Evolutionary conservation across 2,329 filamentous ascomycete species (phyloP), one percentile per base, ranked within the genome.

Genomic region (Dothistroma septosporum): DNA sequence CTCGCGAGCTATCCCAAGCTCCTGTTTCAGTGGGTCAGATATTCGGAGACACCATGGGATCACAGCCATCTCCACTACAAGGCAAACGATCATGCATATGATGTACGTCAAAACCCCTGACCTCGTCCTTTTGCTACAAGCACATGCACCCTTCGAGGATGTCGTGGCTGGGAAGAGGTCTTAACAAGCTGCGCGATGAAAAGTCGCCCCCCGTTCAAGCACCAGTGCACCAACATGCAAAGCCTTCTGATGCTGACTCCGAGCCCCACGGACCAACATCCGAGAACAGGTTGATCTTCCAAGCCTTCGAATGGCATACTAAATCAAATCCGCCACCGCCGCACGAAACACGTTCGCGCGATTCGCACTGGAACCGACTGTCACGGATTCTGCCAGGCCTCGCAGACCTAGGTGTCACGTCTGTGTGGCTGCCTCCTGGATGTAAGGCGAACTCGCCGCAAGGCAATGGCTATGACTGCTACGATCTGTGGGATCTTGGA

Each of bases 291-390:
- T 82, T 84, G 55, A 83, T 90, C 75, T 81, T 90, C 66, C 87
- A 90, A 73, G 84, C 80, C 12, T 90, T 89, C 70, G 88, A 91
- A 76, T 91, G 88, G 88, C 86, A 90, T 69, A 80, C 85, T 4
- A 85, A 86, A 2, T 80, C 69, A 10, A 55, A 64, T n/a, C 68
- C 69, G n/a, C 68, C 70, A 1, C 35, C 66, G 6, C 63, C 68
- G 8, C 52, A 69, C 58, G 66, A 69, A 41, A 68, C 68, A 9
- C 68, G 69, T 41, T 82, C 48, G 82, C 87, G 64, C 74, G 81
- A 56, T 75, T 79, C 67, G 1, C 73, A 74, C 62, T 75, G 70
- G 65, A 61, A 62, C 10, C 65, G 69, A 19, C 61, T 75, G 2
- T 57, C 59, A 19, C 61, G 68, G 9, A 49, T 70, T 21, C 59